Conservation (phyloP, 2,329 filamentous ascomycete species). For the Penicillium sp. region DNA sequence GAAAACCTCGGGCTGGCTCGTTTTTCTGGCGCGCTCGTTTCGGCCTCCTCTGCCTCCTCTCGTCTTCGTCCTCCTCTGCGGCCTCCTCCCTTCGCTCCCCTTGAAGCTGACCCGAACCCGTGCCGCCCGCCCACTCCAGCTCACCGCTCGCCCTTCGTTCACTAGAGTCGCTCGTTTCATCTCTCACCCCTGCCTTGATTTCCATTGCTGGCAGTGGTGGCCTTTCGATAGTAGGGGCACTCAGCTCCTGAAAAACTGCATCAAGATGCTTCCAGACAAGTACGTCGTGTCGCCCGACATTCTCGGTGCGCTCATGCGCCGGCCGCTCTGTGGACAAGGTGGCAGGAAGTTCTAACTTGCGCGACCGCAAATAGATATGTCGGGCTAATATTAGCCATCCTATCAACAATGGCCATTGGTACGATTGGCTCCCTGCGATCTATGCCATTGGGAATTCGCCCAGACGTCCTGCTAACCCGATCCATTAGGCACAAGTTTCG, state of each 20-base stretch:
- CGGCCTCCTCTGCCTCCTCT: neutral
- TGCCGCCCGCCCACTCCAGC: conserved; percentile 9
- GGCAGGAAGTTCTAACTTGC: conserved; percentile 24
- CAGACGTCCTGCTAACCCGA: conserved; percentile 11
- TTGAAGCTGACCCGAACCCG: neutral
- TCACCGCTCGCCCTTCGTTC: conserved; percentile 13
- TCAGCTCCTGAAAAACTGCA: conserved; percentile 34
- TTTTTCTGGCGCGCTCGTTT: conserved; percentile 12
- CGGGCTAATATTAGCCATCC: conserved; percentile 49
- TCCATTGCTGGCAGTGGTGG: conserved; percentile 35
- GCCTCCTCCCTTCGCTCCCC: conserved; percentile 7
- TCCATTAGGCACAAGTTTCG: conserved; percentile 81
- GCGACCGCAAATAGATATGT: conserved; percentile 43
- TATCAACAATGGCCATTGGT: conserved; percentile 52
- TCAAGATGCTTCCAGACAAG: conserved; percentile 48
- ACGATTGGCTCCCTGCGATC: conserved; percentile 9
- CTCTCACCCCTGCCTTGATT: neutral
- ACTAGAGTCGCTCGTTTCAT: conserved; percentile 15
- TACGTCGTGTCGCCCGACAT: conserved; percentile 28
- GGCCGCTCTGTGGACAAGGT: conserved; percentile 13
- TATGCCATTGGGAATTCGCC: neutral
- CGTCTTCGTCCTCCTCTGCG: neutral
- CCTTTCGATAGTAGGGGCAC: conserved; percentile 37
- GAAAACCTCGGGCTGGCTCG: conserved; percentile 27
- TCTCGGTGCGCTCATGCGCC: neutral